These are phyloP conservation scores for Pseudopediastrum boryanum DNA, from an alignment of 139 green algal genomes.

Conservation along the genomic window DNA sequence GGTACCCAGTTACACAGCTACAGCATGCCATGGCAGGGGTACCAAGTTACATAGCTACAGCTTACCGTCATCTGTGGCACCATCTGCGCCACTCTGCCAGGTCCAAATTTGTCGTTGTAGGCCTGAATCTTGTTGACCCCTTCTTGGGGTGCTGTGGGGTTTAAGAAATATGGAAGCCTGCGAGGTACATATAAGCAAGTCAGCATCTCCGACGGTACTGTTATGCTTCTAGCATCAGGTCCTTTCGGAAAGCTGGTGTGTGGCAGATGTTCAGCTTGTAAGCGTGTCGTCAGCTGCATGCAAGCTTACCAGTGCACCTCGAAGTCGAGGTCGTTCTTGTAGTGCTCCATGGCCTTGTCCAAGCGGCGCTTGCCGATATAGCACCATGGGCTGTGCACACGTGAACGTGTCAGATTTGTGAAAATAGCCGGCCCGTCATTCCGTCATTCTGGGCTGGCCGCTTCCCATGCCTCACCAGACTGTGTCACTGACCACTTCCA, in stretches of 20 bases:
- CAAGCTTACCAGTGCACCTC: constrained; percentile 27
- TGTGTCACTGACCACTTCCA: constrained; percentile 25
- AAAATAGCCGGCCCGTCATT: background rate
- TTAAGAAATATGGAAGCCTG: constrained; percentile 31
- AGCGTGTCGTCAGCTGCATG: too few relatives aligned
- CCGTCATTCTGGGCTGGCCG: background rate
- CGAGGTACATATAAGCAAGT: too few relatives aligned
- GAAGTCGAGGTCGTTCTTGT: background rate
- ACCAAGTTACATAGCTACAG: too few relatives aligned
- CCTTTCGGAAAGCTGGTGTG: too few relatives aligned
- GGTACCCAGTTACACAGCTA: too few relatives aligned
- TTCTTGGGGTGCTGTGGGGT: background rate
- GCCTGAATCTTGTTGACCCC: constrained; percentile 30
- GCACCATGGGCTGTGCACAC: constrained; percentile 22
- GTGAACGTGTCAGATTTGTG: background rate
- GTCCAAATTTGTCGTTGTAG: constrained; percentile 40
- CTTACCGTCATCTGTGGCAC: constrained; percentile 30
- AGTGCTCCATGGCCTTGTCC: constrained; percentile 26
- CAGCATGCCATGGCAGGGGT: too few relatives aligned
- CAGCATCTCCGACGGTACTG: too few relatives aligned
- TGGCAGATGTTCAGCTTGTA: too few relatives aligned
- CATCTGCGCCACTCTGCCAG: constrained; percentile 22
- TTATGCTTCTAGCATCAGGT: too few relatives aligned
- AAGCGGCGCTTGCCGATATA: constrained; percentile 30
- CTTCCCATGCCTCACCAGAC: constrained; percentile 6